These are phyloP conservation scores for Wallacemonas rigidus DNA, from an alignment of 208 protist species.

Conservation along the genomic window DNA sequence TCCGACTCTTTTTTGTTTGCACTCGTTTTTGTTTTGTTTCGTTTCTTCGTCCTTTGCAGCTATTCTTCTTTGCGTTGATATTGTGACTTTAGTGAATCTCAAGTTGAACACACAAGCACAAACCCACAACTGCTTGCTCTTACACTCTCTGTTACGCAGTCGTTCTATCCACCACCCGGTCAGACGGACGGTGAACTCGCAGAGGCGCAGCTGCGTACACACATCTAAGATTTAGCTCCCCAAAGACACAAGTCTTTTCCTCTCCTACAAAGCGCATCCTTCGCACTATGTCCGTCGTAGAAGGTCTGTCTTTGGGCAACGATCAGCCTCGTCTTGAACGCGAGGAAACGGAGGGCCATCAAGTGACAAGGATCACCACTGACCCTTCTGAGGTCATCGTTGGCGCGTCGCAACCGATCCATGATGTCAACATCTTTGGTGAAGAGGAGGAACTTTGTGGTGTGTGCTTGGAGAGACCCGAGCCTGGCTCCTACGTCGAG, in stretches of 20 bases:
- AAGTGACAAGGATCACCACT: not conserved
- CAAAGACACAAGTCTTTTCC: no score
- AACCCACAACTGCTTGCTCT: no score
- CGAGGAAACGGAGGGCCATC: constrained; percentile 8
- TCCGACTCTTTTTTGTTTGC: not conserved
- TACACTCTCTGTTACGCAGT: no score
- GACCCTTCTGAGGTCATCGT: constrained; percentile 7
- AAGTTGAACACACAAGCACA: no score
- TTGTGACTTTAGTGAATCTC: no score
- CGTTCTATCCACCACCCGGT: no score
- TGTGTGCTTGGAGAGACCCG: constrained; percentile 78
- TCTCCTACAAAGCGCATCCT: not conserved
- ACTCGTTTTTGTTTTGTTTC: constrained; percentile 18
- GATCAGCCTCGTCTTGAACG: constrained; percentile 4
- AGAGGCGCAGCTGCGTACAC: no score
- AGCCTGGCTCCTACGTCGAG: constrained; percentile 57
- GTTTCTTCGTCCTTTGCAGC: constrained; percentile 8
- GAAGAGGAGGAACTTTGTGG: constrained; percentile 82
- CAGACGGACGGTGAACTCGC: no score
- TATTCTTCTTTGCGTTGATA: not conserved
- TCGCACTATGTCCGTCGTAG: not conserved
- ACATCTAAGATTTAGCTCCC: no score
- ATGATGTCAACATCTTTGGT: constrained; percentile 21
- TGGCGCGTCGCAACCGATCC: not conserved
- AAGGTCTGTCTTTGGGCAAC: not conserved